Evolutionary conservation across 371 early-diverging fungal species (phyloP).

Genomic region (Enteropsectra breve): DNA sequence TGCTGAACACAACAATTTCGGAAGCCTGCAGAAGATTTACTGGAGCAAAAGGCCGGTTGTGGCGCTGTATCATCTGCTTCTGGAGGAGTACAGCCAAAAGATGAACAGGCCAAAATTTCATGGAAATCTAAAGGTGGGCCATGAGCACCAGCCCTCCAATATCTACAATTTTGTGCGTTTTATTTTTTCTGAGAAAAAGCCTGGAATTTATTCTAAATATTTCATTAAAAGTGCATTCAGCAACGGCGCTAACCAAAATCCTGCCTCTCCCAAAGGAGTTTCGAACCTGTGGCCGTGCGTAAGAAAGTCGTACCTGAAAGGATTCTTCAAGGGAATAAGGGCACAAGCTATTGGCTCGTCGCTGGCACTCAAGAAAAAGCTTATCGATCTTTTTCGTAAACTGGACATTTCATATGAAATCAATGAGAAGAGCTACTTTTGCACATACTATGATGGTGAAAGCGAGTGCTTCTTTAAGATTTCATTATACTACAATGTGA

Average conservation of each 20-base stretch:
- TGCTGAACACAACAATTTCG: constrained; percentile 16
- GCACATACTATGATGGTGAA: constrained; percentile 23
- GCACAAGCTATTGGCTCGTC: constrained; percentile 34
- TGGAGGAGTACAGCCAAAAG: constrained; percentile 27
- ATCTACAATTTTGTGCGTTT: constrained; percentile 45
- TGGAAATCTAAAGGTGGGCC: neutral
- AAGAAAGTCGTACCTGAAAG: constrained; percentile 42
- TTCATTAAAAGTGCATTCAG: constrained; percentile 30
- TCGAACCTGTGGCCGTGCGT: constrained; percentile 24
- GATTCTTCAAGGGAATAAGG: constrained; percentile 49
- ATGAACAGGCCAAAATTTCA: neutral
- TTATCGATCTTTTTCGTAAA: constrained; percentile 41
- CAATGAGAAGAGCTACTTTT: constrained; percentile 45
- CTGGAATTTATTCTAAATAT: constrained; percentile 11
- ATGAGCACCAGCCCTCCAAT: neutral
- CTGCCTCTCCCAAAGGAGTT: neutral
- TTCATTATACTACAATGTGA: constrained; percentile 49
- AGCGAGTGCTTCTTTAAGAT: constrained; percentile 49
- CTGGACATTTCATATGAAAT: constrained; percentile 34
- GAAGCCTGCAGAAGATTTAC: constrained; percentile 21
- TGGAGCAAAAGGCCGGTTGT: constrained; percentile 46
- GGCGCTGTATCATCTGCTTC: constrained; percentile 43
- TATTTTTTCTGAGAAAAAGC: constrained; percentile 22
- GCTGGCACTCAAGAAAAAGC: constrained; percentile 43
- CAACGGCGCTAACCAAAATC: constrained; percentile 2